phyloP scores from a whole-genome alignment of 2,329 filamentous ascomycete species.

The Fusarium euwallaceae region DNA sequence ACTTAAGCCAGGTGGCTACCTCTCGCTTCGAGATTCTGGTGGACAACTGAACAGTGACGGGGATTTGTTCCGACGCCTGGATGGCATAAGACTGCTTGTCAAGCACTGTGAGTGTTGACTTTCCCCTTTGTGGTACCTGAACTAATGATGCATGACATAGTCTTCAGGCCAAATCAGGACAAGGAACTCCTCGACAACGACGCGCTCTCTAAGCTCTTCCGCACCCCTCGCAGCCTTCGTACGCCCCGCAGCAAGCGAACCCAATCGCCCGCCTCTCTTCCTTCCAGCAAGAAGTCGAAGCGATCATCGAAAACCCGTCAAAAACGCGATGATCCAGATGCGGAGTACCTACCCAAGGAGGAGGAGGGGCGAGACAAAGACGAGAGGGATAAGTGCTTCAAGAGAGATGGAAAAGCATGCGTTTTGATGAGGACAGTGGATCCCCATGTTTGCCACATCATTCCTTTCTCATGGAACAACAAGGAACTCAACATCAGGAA shows the following conservation, averaged over 20 bases:
- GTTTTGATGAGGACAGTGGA: neutral
- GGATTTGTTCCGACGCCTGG: neutral
- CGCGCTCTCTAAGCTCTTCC: neutral
- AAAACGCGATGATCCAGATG: neutral
- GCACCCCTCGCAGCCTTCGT: neutral
- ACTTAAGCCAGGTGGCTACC: neutral
- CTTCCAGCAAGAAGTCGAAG: neutral
- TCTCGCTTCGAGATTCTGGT: neutral
- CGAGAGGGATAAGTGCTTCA: neutral
- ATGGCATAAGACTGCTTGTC: neutral
- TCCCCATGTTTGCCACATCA: neutral
- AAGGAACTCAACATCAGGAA: neutral
- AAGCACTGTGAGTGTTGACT: neutral
- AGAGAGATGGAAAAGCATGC: neutral
- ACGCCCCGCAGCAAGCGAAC: neutral
- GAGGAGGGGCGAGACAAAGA: neutral
- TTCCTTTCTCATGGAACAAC: neutral
- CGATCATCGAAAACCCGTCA: neutral
- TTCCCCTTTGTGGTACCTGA: neutral
- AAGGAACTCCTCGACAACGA: neutral
- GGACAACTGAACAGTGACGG: neutral
- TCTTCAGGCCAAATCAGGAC: neutral
- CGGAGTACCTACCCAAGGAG: neutral
- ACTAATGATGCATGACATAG: neutral
- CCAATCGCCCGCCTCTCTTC: neutral